Base-by-base conservation (phyloP, 345 rosid genomes). In the Populus nigra region DNA sequence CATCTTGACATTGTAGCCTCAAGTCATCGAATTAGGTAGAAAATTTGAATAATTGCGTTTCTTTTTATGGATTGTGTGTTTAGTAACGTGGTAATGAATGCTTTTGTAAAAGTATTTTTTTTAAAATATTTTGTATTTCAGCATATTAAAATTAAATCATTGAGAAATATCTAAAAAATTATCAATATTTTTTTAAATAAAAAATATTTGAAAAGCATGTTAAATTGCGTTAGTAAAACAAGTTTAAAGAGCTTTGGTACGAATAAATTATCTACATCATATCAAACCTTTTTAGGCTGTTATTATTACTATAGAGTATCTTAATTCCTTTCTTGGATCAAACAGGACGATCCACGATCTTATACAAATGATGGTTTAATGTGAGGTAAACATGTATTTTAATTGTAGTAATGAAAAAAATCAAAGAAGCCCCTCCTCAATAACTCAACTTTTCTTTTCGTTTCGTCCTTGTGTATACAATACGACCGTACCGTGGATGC, bases 11-110 rank as follows among this genome's bases (percentile, higher is more conserved):
- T 82, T 82, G 74, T 43, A 71, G 43, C 45, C 77, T 80, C 85
- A 29, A 78, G 83, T 81, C 80, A 78, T 69, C 49, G 82, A 80
- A 84, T 85, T 88, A 81, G 88, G 87, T 84, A 75, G 35, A 75
- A 84, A 78, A 82, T 80, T 85, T 85, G 88, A 88, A 84, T 80
- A 68, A 77, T 82, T 38, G 71, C 31, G 80, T 65, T 45, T 45
- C 83, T 75, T 76, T 76, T 76, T 49, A 25, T 73, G 57, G 81
- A 72, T 78, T 66, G 72, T 1, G 41, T 38, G 41, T 38, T 6
- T 8, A 38, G 1, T 7, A 38, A 38, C 7, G 41, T 1, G 5
- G 35, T 33, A 33, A 33, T 33, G 3, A 33, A 33, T 33, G 35
- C 4, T 33, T 4, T 38, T 8, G 41, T 38, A 7, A 38, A 38